Base-by-base conservation (phyloP, 306 rosid species). In the Dalbergia oliveri region DNA sequence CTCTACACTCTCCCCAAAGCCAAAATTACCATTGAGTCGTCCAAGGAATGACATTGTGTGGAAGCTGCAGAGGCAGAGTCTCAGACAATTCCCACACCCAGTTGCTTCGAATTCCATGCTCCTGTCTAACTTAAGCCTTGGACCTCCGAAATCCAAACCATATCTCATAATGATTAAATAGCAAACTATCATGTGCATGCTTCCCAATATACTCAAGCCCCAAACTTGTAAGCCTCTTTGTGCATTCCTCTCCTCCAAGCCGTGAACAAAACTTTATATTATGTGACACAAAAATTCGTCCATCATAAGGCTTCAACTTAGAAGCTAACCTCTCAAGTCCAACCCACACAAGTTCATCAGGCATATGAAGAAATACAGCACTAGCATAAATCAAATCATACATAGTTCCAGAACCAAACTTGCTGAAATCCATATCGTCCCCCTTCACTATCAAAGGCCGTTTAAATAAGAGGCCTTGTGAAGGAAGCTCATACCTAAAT, bases 281-380 rank as follows among this genome's bases (percentile, higher is more conserved):
- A 78, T 94, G 98, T 2, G 98, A 92, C 44, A 92, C 97, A 57
- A 84, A 94, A 50, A 94, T 94, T 53, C 97, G 84, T 43, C 98
- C 97, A 31, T 90, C 92, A 31, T 68, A 79, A 51, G 92, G 93
- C 81, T 89, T 90, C 87, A 90, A 67, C 73, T 87, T 92, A 33
- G 81, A 71, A 19, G 93, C 85, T 79, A 94, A 87, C 81, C 91
- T 89, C 86, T 92, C 94, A 33, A 92, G 66, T 73, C 97, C 97
- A 62, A 44, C 51, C 98, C 97, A 92, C 23, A 92, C 98, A 39
- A 94, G 98, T 81, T 88, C 87, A 84, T 81, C 97, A 62, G 97
- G 97, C 91, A 94, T 90, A 47, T 94, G 98, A 84, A 94, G 97
- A 76, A 94, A 94, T 69, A 94, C 98, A 37, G 97, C 98, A 80